These are phyloP conservation scores for Hypomyces rosellus DNA, from an alignment of 2,329 filamentous ascomycete genomes.

Conservation along the genomic window DNA sequence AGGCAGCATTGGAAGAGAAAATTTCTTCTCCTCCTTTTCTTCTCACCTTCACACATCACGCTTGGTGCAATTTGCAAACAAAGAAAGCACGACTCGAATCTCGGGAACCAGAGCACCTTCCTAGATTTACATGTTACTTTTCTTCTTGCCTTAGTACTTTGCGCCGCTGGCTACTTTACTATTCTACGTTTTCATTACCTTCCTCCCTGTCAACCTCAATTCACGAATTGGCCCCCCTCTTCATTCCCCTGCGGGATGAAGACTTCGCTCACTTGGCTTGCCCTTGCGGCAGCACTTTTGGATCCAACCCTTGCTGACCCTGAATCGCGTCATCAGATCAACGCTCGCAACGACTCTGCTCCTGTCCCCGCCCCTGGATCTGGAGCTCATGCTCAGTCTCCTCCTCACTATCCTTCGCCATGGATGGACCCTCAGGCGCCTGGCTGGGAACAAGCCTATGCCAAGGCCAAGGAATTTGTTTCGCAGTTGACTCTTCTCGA, in stretches of 20 bases:
- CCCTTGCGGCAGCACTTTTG: conserved; percentile 10
- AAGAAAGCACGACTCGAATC: too few relatives aligned
- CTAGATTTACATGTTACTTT: too few relatives aligned
- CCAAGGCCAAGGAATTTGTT: conserved; percentile 71
- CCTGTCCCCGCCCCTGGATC: not conserved
- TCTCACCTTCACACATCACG: too few relatives aligned
- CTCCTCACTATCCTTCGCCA: conserved; percentile 75
- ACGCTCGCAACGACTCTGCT: conserved; percentile 3
- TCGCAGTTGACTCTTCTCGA: conserved; percentile 75
- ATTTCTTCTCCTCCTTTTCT: too few relatives aligned
- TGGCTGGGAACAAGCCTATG: conserved; percentile 70
- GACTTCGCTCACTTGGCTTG: conserved; percentile 7
- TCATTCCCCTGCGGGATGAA: not conserved
- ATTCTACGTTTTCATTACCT: not conserved
- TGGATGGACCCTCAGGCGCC: conserved; percentile 71
- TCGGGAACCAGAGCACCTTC: too few relatives aligned
- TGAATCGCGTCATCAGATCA: conserved; percentile 16
- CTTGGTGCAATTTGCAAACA: too few relatives aligned
- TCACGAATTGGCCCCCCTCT: not conserved
- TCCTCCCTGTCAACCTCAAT: not conserved
- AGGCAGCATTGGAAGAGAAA: too few relatives aligned
- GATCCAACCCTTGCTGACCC: conserved; percentile 17
- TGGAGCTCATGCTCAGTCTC: conserved; percentile 29
- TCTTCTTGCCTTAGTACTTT: too few relatives aligned
- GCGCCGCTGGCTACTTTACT: not conserved